phyloP scores from a whole-genome alignment of 208 protist genomes.

The Acanthamoeba lenticulata region DNA sequence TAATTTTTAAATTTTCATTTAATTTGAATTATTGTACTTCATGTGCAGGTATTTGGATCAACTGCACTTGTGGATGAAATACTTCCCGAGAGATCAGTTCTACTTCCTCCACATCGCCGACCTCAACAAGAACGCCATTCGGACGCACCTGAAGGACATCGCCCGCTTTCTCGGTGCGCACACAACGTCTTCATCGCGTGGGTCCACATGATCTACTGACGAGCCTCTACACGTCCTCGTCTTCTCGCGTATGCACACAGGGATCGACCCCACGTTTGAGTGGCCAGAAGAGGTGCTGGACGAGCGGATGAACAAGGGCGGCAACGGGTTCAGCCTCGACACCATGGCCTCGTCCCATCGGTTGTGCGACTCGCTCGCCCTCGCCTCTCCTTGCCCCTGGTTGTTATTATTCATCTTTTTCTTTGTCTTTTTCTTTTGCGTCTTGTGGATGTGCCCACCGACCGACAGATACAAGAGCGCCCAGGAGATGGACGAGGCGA shows the following conservation, averaged over 20 bases:
- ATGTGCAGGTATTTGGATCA: neutral
- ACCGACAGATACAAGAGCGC: neutral
- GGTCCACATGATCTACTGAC: neutral
- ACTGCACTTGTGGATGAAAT: conserved; percentile 39
- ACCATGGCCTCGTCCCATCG: conserved; percentile 52
- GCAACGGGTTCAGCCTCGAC: conserved; percentile 42
- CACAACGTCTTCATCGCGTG: neutral
- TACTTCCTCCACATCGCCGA: conserved; percentile 56
- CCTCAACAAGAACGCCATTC: neutral
- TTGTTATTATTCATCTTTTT: neutral
- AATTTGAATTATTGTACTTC: neutral
- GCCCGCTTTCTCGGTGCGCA: neutral
- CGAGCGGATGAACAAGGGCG: conserved; percentile 45
- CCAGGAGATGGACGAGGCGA: neutral
- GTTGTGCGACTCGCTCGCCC: conserved; percentile 34
- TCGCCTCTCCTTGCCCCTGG: neutral
- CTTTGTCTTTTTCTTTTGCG: neutral
- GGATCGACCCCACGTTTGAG: neutral
- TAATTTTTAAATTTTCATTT: no score
- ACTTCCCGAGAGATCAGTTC: conserved; percentile 25
- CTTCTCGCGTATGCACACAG: neutral
- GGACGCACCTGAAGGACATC: conserved; percentile 8
- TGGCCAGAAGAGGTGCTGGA: conserved; percentile 37
- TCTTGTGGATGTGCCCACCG: neutral
- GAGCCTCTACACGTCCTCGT: neutral